Base-by-base conservation (phyloP, 768 basidiomycete genomes). In the Termitomyces eurrhizus region DNA sequence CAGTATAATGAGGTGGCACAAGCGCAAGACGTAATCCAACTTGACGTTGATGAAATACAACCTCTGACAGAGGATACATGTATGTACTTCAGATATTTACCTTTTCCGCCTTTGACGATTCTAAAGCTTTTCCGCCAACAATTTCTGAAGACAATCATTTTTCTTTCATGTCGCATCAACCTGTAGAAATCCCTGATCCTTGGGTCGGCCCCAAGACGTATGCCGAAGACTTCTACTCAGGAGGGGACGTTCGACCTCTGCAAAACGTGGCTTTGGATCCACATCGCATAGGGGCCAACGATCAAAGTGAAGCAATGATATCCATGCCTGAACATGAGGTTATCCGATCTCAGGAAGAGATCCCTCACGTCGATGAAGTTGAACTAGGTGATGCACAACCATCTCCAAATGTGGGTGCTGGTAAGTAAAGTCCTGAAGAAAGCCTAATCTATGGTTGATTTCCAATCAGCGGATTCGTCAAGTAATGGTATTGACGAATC, bases 191-290 rank as follows among this genome's bases (percentile, higher is more conserved):
- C 12, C 71, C 66, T 36, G 72, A 75, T 62, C 73, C 70, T n/a
- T 77, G 75, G 77, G 65, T 64, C 45, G 70, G 69, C 21, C 70
- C 72, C 24, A 67, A 64, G 51, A 71, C 52, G 18, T 72, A 70
- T 56, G 76, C 75, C 4, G 67, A 76, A 64, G 76, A 77, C 56
- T 73, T 69, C 56, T 75, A 77, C 61, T 58, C 71, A 11, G 70
- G 70, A 21, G 73, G 73, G 12, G 68, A 71, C 54, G 64, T 64
- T 62, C 56, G 37, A 33, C 44, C 53, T 26, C 12, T 21, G 29
- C 56, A 55, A 16, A 53, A 53, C 18, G 45, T 8, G 13, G 11
- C 24, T n/a, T 4, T 45, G 32, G 35, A 62, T 35, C 42, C 64
- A 21, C 60, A 65, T 21, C 46, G 46, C 33, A n/a, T 60, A 18